A percentile compares a stretch with the other conserved stretches of the same genome.
Conservation (phyloP, 2,329 filamentous ascomycete genomes). For the Paraphoma chrysanthemicola region DNA sequence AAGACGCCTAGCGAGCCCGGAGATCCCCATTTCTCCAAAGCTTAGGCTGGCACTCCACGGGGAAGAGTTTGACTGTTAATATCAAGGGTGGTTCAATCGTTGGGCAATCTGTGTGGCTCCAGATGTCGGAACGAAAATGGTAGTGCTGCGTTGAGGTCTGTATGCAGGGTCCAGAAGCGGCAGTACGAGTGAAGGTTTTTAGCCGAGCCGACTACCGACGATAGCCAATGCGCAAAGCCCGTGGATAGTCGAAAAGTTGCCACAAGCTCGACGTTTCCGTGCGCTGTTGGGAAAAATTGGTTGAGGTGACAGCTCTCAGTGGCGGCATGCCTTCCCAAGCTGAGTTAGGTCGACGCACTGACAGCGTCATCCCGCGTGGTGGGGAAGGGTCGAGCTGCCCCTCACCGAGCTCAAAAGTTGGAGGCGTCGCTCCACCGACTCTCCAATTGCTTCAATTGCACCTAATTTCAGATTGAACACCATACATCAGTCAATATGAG, state of each 20-base stretch:
- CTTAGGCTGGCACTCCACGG: not conserved
- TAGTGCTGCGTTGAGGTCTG: not conserved
- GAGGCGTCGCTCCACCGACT: slow-evolving; percentile 20
- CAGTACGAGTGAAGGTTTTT: not conserved
- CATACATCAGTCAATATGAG: slow-evolving; percentile 59
- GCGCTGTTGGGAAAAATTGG: slow-evolving; percentile 7
- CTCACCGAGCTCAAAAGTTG: slow-evolving; percentile 39
- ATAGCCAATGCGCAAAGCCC: not conserved
- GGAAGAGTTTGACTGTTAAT: not conserved
- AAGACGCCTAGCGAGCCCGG: slow-evolving; percentile 38
- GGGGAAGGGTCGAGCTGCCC: slow-evolving; percentile 32
- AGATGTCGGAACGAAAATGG: not conserved
- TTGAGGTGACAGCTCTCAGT: slow-evolving; percentile 7
- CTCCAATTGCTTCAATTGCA: slow-evolving; percentile 30
- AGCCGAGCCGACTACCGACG: not conserved
- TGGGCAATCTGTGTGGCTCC: not conserved
- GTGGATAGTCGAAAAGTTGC: slow-evolving; percentile 2
- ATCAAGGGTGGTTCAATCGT: not conserved
- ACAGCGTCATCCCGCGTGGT: slow-evolving; percentile 38
- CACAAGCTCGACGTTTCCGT: not conserved
- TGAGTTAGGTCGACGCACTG: slow-evolving; percentile 14
- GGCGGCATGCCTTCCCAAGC: slow-evolving; percentile 24
- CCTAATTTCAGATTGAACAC: slow-evolving; percentile 26
- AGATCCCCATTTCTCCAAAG: slow-evolving; percentile 38
- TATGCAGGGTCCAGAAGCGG: slow-evolving; percentile 4